Evolutionary conservation across 2,329 filamentous ascomycete species (phyloP).

Genomic region (Didymella glomerata): DNA sequence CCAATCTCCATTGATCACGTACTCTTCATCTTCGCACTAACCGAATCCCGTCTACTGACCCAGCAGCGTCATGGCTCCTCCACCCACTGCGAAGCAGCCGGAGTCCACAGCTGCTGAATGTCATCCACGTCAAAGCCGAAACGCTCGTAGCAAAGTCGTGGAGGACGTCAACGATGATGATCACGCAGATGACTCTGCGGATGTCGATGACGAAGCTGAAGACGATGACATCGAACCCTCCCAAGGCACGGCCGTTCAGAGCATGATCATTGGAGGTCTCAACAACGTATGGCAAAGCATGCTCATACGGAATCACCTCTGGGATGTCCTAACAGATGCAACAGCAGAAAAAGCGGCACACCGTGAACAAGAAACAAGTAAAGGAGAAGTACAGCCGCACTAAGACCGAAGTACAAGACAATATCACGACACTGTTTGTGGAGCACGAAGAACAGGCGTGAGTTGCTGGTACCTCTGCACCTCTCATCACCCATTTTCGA

Average conservation of each 20-base stretch:
- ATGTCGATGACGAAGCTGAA: slow-evolving; percentile 10
- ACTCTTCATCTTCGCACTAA: slow-evolving; percentile 24
- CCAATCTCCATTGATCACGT: slow-evolving; percentile 7
- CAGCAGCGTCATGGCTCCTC: slow-evolving; percentile 26
- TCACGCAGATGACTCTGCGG: slow-evolving; percentile 17
- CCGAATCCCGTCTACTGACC: slow-evolving; percentile 20
- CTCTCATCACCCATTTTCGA: not conserved
- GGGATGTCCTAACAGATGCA: not conserved
- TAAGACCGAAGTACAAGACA: slow-evolving; percentile 20
- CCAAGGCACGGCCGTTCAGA: slow-evolving; percentile 22
- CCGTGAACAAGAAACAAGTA: slow-evolving; percentile 29
- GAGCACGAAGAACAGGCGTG: slow-evolving; percentile 41
- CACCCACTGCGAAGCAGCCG: slow-evolving; percentile 23
- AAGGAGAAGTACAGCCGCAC: slow-evolving; percentile 30
- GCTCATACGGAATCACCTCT: not conserved
- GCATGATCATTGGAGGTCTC: slow-evolving; percentile 35
- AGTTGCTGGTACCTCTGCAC: slow-evolving; percentile 20
- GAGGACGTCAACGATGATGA: slow-evolving; percentile 16
- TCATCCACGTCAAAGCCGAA: slow-evolving; percentile 22
- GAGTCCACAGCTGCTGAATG: slow-evolving; percentile 8
- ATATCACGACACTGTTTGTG: slow-evolving; percentile 37
- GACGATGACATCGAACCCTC: slow-evolving; percentile 17
- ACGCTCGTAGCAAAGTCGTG: slow-evolving; percentile 14
- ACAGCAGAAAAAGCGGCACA: slow-evolving; percentile 43
- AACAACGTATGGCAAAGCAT: slow-evolving; percentile 31